Percentiles rank a stretch among this genome's conserved stretches.
phyloP scores from a whole-genome alignment of 2,329 filamentous ascomycete genomes.

The Capronia coronata region DNA sequence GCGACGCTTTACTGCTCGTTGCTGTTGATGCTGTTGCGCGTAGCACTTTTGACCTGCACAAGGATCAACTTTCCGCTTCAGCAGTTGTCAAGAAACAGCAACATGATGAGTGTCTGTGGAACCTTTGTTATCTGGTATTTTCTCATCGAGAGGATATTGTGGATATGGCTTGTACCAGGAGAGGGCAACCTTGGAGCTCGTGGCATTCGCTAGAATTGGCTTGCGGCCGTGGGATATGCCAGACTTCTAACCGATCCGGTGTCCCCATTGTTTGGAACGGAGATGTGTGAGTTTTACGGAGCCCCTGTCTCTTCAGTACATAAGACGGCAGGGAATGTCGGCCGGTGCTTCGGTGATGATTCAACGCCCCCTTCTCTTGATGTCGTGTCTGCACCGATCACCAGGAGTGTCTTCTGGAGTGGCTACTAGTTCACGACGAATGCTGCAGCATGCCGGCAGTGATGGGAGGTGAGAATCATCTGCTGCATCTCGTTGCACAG shows the following conservation, averaged over 20 bases:
- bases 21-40: neutral
- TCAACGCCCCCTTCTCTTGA: neutral
- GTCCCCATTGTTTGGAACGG: conserved; percentile 5
- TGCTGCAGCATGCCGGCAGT: neutral
- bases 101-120: neutral
- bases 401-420: neutral
- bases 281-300: conserved; percentile 2
- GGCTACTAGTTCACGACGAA: neutral
- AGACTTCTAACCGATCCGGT: conserved; percentile 1
- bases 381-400: neutral
- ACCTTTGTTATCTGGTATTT: neutral
- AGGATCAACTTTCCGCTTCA: neutral
- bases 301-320: conserved; percentile 5
- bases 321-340: conserved; percentile 1
- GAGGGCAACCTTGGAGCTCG: too few species aligned
- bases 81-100: neutral
- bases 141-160: neutral
- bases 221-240: neutral
- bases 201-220: neutral
- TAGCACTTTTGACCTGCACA: neutral
- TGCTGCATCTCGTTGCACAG: neutral
- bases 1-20: too few species aligned
- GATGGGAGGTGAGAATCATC: neutral
- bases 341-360: neutral
- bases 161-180: neutral